These are phyloP conservation scores for Curvularia sp. DNA, from an alignment of 2,329 filamentous ascomycete species.

Conservation along the genomic window DNA sequence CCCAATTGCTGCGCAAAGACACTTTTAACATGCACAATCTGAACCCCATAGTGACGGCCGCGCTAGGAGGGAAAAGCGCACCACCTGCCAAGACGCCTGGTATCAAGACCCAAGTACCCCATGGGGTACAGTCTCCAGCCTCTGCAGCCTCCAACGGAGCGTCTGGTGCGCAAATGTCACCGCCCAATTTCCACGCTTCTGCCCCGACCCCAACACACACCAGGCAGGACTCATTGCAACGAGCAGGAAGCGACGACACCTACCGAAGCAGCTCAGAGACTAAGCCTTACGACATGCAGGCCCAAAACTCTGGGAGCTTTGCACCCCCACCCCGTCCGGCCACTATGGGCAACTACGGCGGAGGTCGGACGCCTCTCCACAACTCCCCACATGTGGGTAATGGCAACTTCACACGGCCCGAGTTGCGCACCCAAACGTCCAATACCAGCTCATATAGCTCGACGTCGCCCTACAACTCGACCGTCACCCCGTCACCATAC, in stretches of 20 bases:
- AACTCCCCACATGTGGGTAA: conserved; percentile 48
- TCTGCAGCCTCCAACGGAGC: conserved; percentile 33
- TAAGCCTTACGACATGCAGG: conserved; percentile 48
- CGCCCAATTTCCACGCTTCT: conserved; percentile 45
- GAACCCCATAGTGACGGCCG: conserved; percentile 52
- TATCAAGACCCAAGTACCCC: conserved; percentile 26
- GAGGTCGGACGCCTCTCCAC: conserved; percentile 41
- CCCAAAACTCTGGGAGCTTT: conserved; percentile 44
- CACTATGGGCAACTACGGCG: conserved; percentile 42
- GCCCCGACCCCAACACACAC: conserved; percentile 38
- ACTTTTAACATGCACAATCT: conserved; percentile 63
- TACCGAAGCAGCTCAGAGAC: conserved; percentile 41
- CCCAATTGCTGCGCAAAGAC: conserved; percentile 77
- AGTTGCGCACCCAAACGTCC: conserved; percentile 47
- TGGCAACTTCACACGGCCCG: conserved; percentile 44
- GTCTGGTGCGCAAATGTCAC: conserved; percentile 44
- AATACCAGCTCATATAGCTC: conserved; percentile 45
- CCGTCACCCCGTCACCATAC: conserved; percentile 56
- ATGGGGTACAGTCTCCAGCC: conserved; percentile 44
- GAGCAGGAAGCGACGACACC: conserved; percentile 46
- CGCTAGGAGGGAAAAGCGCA: conserved; percentile 44
- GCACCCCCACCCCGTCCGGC: conserved; percentile 48
- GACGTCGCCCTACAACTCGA: conserved; percentile 46
- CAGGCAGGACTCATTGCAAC: conserved; percentile 42
- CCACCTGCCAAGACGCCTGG: conserved; percentile 26